These are phyloP conservation scores for Chenopodium formosanum DNA, from an alignment of 148 eudicot species.

Conservation along the genomic window DNA sequence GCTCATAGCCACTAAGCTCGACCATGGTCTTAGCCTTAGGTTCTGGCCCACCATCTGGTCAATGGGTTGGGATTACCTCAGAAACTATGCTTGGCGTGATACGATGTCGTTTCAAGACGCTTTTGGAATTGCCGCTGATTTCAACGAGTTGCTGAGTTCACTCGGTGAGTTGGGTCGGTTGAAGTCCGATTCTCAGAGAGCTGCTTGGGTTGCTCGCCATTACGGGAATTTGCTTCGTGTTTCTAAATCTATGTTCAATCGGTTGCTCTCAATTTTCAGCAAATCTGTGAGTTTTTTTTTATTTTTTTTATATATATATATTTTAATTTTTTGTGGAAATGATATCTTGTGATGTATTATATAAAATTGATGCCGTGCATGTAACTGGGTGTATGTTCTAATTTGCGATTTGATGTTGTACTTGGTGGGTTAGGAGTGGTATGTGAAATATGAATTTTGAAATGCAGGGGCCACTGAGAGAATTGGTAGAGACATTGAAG, in stretches of 20 bases:
- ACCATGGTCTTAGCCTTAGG: slow-evolving; percentile 38
- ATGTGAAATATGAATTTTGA: not conserved
- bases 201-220: slow-evolving; percentile 55
- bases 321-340: too few relatives aligned
- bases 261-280: slow-evolving; percentile 51
- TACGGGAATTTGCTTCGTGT: slow-evolving; percentile 41
- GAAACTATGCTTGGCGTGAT: slow-evolving; percentile 65
- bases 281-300: slow-evolving; percentile 42
- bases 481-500: slow-evolving; percentile 61
- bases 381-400: too few relatives aligned
- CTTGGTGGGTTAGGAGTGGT: too few relatives aligned
- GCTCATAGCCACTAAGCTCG: slow-evolving; percentile 47
- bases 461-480: slow-evolving; percentile 67
- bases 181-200: slow-evolving; percentile 47
- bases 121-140: slow-evolving; percentile 38
- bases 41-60: slow-evolving; percentile 43
- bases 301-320: too few relatives aligned
- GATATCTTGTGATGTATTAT: too few relatives aligned
- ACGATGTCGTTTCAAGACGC: slow-evolving; percentile 39
- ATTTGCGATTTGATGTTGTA: too few relatives aligned
- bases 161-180: slow-evolving; percentile 55
- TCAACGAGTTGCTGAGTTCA: slow-evolving; percentile 50
- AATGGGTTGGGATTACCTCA: slow-evolving; percentile 62
- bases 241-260: slow-evolving; percentile 40
- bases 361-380: too few relatives aligned